A percentile compares a stretch with the other conserved stretches of the same genome.
These are phyloP conservation scores for Gaeumannomyces sp. DNA, from an alignment of 2,329 filamentous ascomycete species.

Conservation along the genomic window DNA sequence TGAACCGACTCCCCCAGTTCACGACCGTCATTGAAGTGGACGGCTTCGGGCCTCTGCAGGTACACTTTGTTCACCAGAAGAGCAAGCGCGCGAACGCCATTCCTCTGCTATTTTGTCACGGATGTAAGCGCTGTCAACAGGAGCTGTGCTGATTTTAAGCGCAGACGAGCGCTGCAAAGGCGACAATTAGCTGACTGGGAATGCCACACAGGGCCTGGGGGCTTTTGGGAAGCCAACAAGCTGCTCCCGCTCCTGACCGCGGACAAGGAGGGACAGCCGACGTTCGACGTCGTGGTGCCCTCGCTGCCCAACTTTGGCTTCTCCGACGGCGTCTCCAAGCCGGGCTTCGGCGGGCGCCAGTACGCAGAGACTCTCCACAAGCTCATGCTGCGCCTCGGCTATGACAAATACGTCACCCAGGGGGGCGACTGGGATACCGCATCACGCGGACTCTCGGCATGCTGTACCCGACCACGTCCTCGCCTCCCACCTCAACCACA, in stretches of 20 bases:
- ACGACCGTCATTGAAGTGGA: slow-evolving; percentile 45
- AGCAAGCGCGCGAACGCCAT: slow-evolving; percentile 47
- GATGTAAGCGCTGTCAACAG: slow-evolving; percentile 37
- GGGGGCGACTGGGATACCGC: slow-evolving; percentile 66
- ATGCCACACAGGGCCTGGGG: slow-evolving; percentile 47
- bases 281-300: slow-evolving; percentile 53
- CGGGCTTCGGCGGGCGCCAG: slow-evolving; percentile 51
- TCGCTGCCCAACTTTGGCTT: slow-evolving; percentile 51
- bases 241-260: slow-evolving; percentile 44
- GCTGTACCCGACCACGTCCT: slow-evolving; percentile 51
- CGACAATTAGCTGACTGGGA: background rate
- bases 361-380: slow-evolving; percentile 61
- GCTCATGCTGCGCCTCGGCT: slow-evolving; percentile 63
- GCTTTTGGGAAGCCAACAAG: slow-evolving; percentile 60
- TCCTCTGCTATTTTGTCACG: slow-evolving; percentile 62
- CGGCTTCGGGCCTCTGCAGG: slow-evolving; percentile 51
- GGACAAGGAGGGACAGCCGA: slow-evolving; percentile 26
- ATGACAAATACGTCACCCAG: slow-evolving; percentile 53
- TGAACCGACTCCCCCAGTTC: slow-evolving; percentile 58
- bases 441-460: slow-evolving; percentile 57
- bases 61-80: slow-evolving; percentile 59
- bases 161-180: no score
- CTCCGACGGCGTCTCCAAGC: slow-evolving; percentile 33
- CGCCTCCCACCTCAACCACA: slow-evolving; percentile 56
- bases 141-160: no score